These are phyloP conservation scores for Pestalotiopsis sp. DNA, from an alignment of 2,329 filamentous ascomycete genomes.

Conservation along the genomic window DNA sequence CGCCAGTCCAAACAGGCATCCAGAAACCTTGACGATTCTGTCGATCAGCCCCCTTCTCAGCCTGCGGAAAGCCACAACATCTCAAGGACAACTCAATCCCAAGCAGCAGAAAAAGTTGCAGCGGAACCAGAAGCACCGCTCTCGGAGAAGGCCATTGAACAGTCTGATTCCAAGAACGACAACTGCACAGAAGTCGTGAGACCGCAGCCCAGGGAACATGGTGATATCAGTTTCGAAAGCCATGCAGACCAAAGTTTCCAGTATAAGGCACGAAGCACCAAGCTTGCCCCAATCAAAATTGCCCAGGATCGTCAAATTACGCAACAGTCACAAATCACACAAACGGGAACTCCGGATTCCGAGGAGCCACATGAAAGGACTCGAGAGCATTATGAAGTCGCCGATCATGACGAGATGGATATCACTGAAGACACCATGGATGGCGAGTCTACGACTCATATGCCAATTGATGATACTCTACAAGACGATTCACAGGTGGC, in stretches of 20 bases:
- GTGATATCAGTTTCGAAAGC: constrained; percentile 22
- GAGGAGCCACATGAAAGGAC: constrained; percentile 12
- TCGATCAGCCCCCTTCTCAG: not conserved
- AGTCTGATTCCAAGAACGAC: not conserved
- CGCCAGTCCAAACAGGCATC: not conserved
- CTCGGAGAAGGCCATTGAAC: not conserved
- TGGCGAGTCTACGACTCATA: not conserved
- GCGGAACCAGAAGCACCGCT: not conserved
- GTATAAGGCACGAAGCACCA: constrained; percentile 25
- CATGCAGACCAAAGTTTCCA: constrained; percentile 29
- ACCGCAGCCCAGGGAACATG: not conserved
- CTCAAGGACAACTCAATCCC: not conserved
- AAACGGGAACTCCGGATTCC: constrained; percentile 18
- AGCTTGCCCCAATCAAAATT: constrained; percentile 13
- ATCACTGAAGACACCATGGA: not conserved
- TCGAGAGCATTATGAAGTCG: not conserved
- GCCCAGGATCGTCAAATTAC: not conserved
- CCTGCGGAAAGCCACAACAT: not conserved
- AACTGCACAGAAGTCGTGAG: not conserved
- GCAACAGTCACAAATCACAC: constrained; percentile 13
- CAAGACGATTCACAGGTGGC: not conserved
- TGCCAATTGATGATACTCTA: not conserved
- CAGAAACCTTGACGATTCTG: not conserved
- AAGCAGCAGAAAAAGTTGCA: not conserved
- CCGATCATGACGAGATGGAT: not conserved